Percentiles rank a stretch among this genome's conserved stretches.
phyloP scores from a whole-genome alignment of 345 rosid species.

The Orychophragmus violaceus region DNA sequence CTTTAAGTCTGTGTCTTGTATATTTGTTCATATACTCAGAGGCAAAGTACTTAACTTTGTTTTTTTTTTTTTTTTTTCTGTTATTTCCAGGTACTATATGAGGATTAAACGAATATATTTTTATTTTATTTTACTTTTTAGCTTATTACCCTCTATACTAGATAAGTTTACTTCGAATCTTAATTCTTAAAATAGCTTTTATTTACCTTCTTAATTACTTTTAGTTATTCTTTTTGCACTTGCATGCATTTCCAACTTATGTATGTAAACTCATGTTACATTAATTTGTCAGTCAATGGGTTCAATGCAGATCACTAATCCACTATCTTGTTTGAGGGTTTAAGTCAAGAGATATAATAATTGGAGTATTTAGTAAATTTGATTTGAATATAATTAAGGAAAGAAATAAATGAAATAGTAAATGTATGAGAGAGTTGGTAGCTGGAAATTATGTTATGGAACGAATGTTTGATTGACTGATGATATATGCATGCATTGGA shows the following conservation, averaged over 20 bases:
- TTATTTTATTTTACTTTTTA: background rate
- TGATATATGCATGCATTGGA: constrained; percentile 9
- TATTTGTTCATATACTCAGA: constrained; percentile 4
- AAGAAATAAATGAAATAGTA: background rate
- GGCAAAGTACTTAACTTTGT: constrained; percentile 22
- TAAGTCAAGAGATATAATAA: background rate
- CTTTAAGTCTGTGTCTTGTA: constrained; percentile 1
- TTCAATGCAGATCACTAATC: background rate
- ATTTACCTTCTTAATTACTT: background rate
- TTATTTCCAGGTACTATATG: constrained; percentile 35
- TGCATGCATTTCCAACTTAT: background rate
- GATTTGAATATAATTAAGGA: background rate
- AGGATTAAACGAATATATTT: constrained; percentile 13
- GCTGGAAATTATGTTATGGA: background rate
- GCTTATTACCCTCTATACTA: constrained; percentile 1
- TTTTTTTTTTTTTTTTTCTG: constrained; percentile 27
- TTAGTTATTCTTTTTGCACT: background rate
- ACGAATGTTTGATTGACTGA: background rate
- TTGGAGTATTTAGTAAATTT: background rate
- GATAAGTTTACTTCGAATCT: too few relatives aligned
- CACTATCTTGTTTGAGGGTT: background rate
- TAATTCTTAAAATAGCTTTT: background rate
- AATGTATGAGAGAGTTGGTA: background rate
- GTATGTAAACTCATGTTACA: background rate
- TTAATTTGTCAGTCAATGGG: background rate